Percentiles rank a stretch among this genome's conserved stretches.
These are phyloP conservation scores for Aegilops speltoides DNA, from an alignment of 176 grass and related monocot species.

Conservation along the genomic window DNA sequence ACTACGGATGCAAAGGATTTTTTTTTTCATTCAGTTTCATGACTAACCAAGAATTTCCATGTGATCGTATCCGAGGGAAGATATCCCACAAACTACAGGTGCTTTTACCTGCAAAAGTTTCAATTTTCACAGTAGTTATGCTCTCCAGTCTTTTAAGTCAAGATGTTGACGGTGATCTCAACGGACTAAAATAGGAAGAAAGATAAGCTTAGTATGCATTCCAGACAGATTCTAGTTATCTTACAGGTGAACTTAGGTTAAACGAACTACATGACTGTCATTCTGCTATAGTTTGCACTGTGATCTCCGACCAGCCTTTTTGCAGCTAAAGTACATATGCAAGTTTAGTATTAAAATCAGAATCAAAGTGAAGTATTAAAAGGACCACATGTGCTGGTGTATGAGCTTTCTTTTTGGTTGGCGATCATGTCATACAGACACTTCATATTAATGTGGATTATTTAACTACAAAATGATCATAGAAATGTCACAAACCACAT, in stretches of 20 bases:
- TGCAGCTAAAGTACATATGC: neutral
- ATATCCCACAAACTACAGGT: slow-evolving; percentile 94
- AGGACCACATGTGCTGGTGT: neutral
- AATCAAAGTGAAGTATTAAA: neutral
- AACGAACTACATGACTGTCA: neutral
- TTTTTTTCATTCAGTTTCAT: slow-evolving; percentile 25
- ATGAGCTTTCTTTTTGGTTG: slow-evolving; percentile 23
- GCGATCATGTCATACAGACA: neutral
- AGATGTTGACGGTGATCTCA: slow-evolving; percentile 1
- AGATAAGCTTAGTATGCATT: neutral
- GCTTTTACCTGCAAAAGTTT: slow-evolving; percentile 64
- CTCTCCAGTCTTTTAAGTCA: slow-evolving; percentile 21
- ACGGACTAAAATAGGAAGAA: neutral
- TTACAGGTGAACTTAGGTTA: neutral
- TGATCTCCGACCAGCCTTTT: neutral
- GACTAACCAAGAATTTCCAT: slow-evolving; percentile 99
- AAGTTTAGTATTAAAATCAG: slow-evolving; percentile 20
- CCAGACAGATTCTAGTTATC: slow-evolving; percentile 5
- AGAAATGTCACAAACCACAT: slow-evolving; percentile 67
- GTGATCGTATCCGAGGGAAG: slow-evolving; percentile 94
- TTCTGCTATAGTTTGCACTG: slow-evolving; percentile 3
- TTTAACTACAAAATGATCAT: slow-evolving; percentile 6
- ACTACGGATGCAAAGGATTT: slow-evolving; percentile 15
- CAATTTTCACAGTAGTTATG: slow-evolving; percentile 24
- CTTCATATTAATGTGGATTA: neutral